Percentiles rank a stretch among this genome's conserved stretches.
phyloP scores from a whole-genome alignment of 108 stramenopile genomes.

The Aurantiochytrium sp. region DNA sequence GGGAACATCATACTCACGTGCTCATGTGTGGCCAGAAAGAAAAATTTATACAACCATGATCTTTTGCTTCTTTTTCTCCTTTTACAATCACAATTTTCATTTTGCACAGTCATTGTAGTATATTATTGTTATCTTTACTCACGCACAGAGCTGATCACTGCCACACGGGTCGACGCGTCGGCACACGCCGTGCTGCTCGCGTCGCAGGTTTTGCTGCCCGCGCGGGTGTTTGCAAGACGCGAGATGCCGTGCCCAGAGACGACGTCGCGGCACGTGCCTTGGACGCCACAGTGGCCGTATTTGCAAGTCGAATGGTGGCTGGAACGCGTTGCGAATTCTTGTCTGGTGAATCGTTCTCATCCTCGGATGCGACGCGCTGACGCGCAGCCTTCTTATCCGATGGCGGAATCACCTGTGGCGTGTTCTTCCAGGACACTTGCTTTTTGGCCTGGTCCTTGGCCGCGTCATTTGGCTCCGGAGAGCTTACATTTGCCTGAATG shows the following conservation, averaged over 20 bases:
- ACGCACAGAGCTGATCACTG: not conserved
- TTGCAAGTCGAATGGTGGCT: not conserved
- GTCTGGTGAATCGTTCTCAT: not conserved
- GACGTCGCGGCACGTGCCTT: not conserved
- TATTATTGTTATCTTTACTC: too few species aligned
- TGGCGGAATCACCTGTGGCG: not conserved
- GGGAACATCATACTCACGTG: too few species aligned
- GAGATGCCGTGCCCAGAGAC: not conserved
- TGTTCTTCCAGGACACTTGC: conserved; percentile 18
- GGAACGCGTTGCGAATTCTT: not conserved
- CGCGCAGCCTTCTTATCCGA: not conserved
- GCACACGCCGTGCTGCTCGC: not conserved
- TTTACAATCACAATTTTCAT: not conserved
- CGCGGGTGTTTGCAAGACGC: not conserved
- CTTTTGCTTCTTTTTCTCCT: too few species aligned
- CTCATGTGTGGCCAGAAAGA: too few species aligned
- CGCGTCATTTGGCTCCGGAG: not conserved
- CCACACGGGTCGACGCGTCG: not conserved
- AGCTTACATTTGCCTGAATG: not conserved
- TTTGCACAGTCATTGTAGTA: not conserved
- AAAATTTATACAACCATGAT: too few species aligned
- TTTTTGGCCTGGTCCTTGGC: not conserved
- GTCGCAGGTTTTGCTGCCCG: not conserved
- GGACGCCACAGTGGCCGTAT: not conserved
- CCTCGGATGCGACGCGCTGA: not conserved